Percentiles rank a stretch among this genome's conserved stretches.
Conservation (phyloP, 2,329 filamentous ascomycete species). For the Chrysosphaeria jannelii region DNA sequence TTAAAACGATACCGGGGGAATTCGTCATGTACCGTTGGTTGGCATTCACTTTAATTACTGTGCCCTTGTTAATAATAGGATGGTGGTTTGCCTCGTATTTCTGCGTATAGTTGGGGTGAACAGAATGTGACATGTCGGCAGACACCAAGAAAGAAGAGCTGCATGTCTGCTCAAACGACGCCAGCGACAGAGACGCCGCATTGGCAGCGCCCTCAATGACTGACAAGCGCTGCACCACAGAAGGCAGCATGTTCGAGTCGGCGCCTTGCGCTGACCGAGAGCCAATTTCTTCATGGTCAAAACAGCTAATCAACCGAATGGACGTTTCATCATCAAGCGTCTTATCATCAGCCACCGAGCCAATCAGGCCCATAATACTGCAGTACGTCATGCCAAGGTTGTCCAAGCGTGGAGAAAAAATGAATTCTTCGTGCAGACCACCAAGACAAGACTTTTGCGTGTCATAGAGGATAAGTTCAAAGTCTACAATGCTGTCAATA, state of each 20-base stretch:
- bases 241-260: constrained; percentile 68
- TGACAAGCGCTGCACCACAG: constrained; percentile 62
- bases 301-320: constrained; percentile 79
- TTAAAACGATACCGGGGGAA: constrained; percentile 70
- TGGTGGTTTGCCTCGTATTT: constrained; percentile 84
- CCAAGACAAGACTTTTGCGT: constrained; percentile 75
- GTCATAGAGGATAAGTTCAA: constrained; percentile 91
- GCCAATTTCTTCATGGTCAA: constrained; percentile 95
- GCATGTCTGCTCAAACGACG: constrained; percentile 72
- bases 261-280: constrained; percentile 80
- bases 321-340: constrained; percentile 35
- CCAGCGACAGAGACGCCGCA: constrained; percentile 10
- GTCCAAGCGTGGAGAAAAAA: constrained; percentile 86
- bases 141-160: constrained; percentile 79
- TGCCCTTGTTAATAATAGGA: constrained; percentile 86
- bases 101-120: constrained; percentile 76
- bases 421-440: constrained; percentile 73
- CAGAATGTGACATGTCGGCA: constrained; percentile 89
- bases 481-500: constrained; percentile 53
- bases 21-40: constrained; percentile 95
- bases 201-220: constrained; percentile 33
- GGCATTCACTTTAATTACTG: constrained; percentile 93
- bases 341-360: constrained; percentile 32
- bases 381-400: constrained; percentile 95
- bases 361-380: constrained; percentile 56